Evolutionary conservation across 495 filamentous ascomycete genomes (phyloP), one percentile per base, ranked within the genome.

Genomic region (Haplographium delicatum): DNA sequence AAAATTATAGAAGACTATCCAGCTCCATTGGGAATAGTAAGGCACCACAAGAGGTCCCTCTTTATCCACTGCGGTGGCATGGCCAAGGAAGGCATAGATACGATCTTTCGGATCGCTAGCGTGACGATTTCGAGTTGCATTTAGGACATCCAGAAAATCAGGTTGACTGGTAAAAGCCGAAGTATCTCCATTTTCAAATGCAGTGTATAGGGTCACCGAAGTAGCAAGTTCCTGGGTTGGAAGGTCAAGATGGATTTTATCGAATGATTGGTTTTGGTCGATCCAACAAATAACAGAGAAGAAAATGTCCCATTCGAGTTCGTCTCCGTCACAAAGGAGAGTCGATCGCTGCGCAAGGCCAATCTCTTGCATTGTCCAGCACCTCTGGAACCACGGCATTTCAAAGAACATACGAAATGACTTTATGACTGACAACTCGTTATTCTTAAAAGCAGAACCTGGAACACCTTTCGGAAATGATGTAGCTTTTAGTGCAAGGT

Each of bases 71-170:
- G 42, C 24, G 2, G 42, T 44, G 13, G 24, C 24, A 28, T 44
- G 42, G 42, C 24, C 42, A 4, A 44, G 23, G 25, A 44, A 44
- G 5, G 42, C 42, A 44, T 44, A 30, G 13, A 44, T 11, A 3
- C 42, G 42, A 28, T 44, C 42, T 16, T 44, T 30, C 5, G 19
- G 24, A 44, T 44, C 13, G 10, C 24, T 44, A 5, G 20, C 22
- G 6, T 44, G 4, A 31, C 42, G 42, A 44, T 25, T 44, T 26
- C 42, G 42, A 15, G 9, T 44, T 28, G 24, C 23, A n/a, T 13
- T 44, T 3, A 44, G 24, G n/a, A 44, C 13, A 44, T 44, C 42
- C 24, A 44, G 24, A 30, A 44, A 30, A 10, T 44, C 42, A 4
- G 42, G 42, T 4, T 25, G 42, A 7, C 2, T 24, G 3, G 13